A percentile compares a stretch with the other conserved stretches of the same genome.
Conservation (phyloP, 805 yeast species). For the Wickerhamiella azyma region DNA sequence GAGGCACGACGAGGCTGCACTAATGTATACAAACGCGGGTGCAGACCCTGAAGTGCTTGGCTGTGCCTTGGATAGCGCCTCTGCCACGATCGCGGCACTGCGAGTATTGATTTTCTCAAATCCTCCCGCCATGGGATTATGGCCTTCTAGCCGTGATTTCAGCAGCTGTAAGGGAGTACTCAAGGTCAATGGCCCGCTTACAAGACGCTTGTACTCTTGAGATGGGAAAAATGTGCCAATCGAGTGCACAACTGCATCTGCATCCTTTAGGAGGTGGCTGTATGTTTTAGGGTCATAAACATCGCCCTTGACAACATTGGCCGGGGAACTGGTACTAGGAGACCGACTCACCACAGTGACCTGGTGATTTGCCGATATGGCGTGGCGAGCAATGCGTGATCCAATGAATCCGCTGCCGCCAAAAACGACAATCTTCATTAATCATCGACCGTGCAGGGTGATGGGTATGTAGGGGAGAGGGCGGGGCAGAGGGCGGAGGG, state of each 20-base stretch:
- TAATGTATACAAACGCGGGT: slow-evolving; percentile 50
- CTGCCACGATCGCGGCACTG: slow-evolving; percentile 53
- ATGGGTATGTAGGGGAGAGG: too few relatives aligned
- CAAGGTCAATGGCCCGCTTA: slow-evolving; percentile 14
- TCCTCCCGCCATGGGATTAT: slow-evolving; percentile 38
- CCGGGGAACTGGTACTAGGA: not conserved
- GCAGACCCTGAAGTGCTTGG: slow-evolving; percentile 8
- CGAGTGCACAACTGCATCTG: slow-evolving; percentile 65
- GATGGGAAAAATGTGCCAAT: slow-evolving; percentile 67
- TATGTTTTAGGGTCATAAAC: slow-evolving; percentile 54
- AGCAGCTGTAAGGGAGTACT: slow-evolving; percentile 9
- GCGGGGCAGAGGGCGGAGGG: too few relatives aligned
- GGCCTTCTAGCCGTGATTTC: slow-evolving; percentile 28
- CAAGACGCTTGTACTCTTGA: slow-evolving; percentile 44
- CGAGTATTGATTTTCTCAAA: slow-evolving; percentile 56
- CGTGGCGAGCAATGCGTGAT: slow-evolving; percentile 51
- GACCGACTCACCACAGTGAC: slow-evolving; percentile 49
- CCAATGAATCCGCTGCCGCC: slow-evolving; percentile 83
- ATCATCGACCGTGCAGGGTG: too few relatives aligned
- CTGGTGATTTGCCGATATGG: slow-evolving; percentile 43
- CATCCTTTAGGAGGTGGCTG: slow-evolving; percentile 31
- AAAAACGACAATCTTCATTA: slow-evolving; percentile 43
- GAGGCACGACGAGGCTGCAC: slow-evolving; percentile 63
- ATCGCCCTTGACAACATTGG: slow-evolving; percentile 36
- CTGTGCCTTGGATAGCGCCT: slow-evolving; percentile 31